phyloP scores from a whole-genome alignment of 768 basidiomycete species.

The Hortiboletus campestris region DNA sequence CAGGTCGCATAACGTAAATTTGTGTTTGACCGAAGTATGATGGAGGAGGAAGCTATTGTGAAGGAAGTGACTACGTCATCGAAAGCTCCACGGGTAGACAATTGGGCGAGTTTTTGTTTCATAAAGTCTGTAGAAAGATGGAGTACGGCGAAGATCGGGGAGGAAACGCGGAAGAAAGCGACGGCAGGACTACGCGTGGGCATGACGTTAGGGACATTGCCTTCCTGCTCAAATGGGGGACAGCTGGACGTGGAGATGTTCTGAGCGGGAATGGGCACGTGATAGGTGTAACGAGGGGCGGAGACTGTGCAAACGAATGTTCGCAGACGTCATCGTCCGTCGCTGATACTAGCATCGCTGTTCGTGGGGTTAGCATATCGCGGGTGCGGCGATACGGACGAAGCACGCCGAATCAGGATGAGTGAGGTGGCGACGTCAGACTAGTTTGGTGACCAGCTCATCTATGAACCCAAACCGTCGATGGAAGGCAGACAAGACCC shows the following conservation, averaged over 20 bases:
- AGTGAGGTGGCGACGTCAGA: too few relatives aligned
- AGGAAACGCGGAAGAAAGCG: constrained; percentile 19
- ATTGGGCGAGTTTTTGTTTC: constrained; percentile 42
- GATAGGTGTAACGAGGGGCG: constrained; percentile 8
- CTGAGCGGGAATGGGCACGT: constrained; percentile 12
- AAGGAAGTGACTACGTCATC: background rate
- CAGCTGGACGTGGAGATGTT: constrained; percentile 21
- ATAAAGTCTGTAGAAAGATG: constrained; percentile 43
- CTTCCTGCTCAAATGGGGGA: constrained; percentile 12
- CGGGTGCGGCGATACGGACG: constrained; percentile 5
- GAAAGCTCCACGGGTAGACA: constrained; percentile 21
- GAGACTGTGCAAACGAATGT: constrained; percentile 13
- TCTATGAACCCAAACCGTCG: too few relatives aligned
- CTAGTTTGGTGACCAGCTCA: too few relatives aligned
- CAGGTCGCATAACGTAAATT: constrained; percentile 13
- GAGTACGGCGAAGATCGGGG: constrained; percentile 39
- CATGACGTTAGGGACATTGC: constrained; percentile 17
- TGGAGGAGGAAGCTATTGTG: background rate
- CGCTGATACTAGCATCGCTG: constrained; percentile 14
- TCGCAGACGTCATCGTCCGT: constrained; percentile 17
- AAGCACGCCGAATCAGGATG: too few relatives aligned
- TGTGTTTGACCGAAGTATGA: background rate
- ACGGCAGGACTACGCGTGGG: constrained; percentile 23
- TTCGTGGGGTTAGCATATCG: constrained; percentile 6
- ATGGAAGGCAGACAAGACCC: too few relatives aligned